phyloP scores from a whole-genome alignment of 1,284 basidiomycete species.

The Pholiota adiposa region DNA sequence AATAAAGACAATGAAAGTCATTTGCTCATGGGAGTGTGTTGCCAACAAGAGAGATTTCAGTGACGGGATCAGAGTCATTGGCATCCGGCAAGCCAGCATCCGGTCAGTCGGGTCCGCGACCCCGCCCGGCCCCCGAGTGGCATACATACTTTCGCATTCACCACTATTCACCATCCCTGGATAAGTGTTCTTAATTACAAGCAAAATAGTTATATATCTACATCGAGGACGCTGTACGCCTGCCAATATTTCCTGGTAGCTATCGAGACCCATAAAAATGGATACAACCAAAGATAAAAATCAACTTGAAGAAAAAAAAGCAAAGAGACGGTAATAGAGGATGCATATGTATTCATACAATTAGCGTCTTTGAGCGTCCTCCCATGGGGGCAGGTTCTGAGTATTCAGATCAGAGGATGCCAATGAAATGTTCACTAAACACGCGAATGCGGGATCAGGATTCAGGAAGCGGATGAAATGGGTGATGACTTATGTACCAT shows the following conservation, averaged over 20 bases:
- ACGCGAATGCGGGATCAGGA: not conserved
- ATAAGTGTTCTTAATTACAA: no score
- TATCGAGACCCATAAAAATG: no score
- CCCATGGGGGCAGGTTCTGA: not conserved
- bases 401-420: not conserved
- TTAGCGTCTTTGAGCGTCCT: not conserved
- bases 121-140: not conserved
- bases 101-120: not conserved
- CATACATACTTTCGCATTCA: no score
- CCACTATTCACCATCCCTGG: no score
- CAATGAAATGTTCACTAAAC: not conserved
- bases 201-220: no score
- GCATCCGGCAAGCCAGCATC: not conserved
- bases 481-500: not conserved
- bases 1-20: not conserved
- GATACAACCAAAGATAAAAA: no score
- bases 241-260: no score
- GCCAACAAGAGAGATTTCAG: not conserved
- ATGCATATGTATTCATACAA: no score
- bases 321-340: no score
- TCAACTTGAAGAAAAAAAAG: no score
- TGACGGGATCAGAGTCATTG: not conserved
- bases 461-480: not conserved
- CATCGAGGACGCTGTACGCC: no score
- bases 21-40: not conserved